Percentiles rank a stretch among this genome's conserved stretches.
phyloP scores from a whole-genome alignment of 129 eudicot species.

The Helianthus tuberosus region DNA sequence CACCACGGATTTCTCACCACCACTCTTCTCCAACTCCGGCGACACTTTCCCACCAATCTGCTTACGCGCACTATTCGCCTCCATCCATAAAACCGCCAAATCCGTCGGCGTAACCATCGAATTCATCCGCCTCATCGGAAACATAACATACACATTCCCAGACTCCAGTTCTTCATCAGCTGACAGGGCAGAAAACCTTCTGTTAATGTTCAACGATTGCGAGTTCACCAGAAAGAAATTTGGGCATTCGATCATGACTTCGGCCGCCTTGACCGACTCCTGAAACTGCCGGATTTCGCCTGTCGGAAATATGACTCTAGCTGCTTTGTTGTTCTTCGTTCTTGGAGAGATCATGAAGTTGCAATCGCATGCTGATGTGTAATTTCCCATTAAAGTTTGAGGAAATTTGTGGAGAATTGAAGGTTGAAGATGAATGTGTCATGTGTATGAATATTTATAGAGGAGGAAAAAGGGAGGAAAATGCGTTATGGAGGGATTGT shows the following conservation, averaged over 20 bases:
- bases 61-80: slow-evolving; percentile 55
- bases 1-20: not conserved
- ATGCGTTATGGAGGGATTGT: slow-evolving; percentile 3
- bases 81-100: slow-evolving; percentile 59
- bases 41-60: slow-evolving; percentile 40
- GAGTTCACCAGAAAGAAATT: slow-evolving; percentile 60
- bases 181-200: slow-evolving; percentile 60
- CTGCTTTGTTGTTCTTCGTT: slow-evolving; percentile 45
- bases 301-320: slow-evolving; percentile 69
- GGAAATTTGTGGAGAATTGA: not conserved
- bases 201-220: slow-evolving; percentile 48
- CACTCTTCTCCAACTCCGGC: slow-evolving; percentile 13
- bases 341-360: slow-evolving; percentile 22
- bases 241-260: slow-evolving; percentile 86
- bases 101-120: slow-evolving; percentile 69
- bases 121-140: slow-evolving; percentile 73
- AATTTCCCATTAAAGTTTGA: slow-evolving; percentile 59
- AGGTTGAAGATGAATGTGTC: not conserved
- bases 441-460: slow-evolving; percentile 14
- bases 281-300: slow-evolving; percentile 78
- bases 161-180: slow-evolving; percentile 88
- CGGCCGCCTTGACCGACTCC: slow-evolving; percentile 75
- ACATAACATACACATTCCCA: slow-evolving; percentile 65
- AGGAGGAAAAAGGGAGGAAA: not conserved
- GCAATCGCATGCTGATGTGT: slow-evolving; percentile 45